Percentiles rank a stretch among this genome's conserved stretches.
Evolutionary conservation across 139 green algal species (phyloP).

Genomic region (Ettlia oleoabundans): DNA sequence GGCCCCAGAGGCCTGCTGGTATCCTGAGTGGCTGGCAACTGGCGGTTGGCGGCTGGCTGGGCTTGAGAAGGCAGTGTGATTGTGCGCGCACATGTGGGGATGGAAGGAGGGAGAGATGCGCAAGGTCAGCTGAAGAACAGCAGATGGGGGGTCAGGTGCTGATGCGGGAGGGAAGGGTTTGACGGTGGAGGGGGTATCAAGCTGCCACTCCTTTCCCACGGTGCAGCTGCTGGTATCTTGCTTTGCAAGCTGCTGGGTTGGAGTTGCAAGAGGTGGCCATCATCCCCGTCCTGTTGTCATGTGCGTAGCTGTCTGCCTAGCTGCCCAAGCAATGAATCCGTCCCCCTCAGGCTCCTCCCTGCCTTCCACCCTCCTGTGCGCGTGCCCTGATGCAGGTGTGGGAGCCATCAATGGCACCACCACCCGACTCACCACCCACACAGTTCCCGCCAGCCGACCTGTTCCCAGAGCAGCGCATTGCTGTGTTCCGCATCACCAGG

Average conservation of each 20-base stretch:
- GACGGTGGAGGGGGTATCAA: too few species aligned
- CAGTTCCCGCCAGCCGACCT: slow-evolving; percentile 41
- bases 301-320: too few species aligned
- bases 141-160: background rate
- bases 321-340: background rate
- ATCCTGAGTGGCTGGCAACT: too few species aligned
- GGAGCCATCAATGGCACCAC: slow-evolving; percentile 30
- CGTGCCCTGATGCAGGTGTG: slow-evolving; percentile 24
- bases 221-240: too few species aligned
- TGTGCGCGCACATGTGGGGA: background rate
- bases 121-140: background rate
- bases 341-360: background rate
- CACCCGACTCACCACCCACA: slow-evolving; percentile 41
- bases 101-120: background rate
- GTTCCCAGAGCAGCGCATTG: slow-evolving; percentile 53
- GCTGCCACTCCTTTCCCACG: background rate
- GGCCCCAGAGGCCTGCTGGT: background rate
- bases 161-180: background rate
- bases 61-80: background rate
- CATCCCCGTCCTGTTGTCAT: too few species aligned
- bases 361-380: background rate
- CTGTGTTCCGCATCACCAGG: slow-evolving; percentile 41
- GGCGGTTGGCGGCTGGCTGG: too few species aligned
- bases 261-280: too few species aligned
- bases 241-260: too few species aligned